Base-by-base conservation (phyloP, 345 rosid species). In the Cardamine occulta region DNA sequence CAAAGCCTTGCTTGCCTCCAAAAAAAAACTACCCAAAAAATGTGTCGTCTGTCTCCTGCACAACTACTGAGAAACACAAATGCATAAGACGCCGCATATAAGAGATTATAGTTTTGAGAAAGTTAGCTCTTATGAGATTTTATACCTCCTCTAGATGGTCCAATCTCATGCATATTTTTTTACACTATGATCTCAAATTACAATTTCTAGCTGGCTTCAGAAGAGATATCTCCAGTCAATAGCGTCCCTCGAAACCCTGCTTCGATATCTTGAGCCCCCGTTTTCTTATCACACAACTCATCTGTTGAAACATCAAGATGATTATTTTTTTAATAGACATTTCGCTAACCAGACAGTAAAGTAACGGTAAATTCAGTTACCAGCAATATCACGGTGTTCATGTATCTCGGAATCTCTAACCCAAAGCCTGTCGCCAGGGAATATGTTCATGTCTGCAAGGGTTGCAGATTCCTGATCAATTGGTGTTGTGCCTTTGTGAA, bases 371-470 rank as follows among this genome's bases (percentile, higher is more conserved):
- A 32, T 10, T 53, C 37, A 10, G 45, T 85, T 88, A 95, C 99
- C 99, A 73, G 99, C 97, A 80, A 95, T 95, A 75, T 95, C 99
- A 8, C 99, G 91, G 79, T 92, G 88, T 76, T 90, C 99, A 61
- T 95, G 96, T 42, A 90, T 80, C 85, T 95, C 96, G 5, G 97
- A 86, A 84, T 95, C 99, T 83, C 88, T 88, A 78, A 92, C 97
- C 99, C 99, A 95, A 54, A 95, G 91, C 79, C 83, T 90, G 77
- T 95, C 99, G 3, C 97, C 97, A 42, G 99, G 96, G 68, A 95
- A 92, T 79, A 92, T 87, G 83, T 87, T 95, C 84, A 88, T 82
- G 81, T 95, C 99, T 59, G 99, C 99, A 79, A 95, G 93, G 73
- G 97, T 95, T 66, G 96, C 94, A 81, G 82, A 74, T 82, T 95